Percentiles rank a stretch among this genome's conserved stretches.
phyloP scores from a whole-genome alignment of 495 filamentous ascomycete species.

The Parathielavia appendiculata region DNA sequence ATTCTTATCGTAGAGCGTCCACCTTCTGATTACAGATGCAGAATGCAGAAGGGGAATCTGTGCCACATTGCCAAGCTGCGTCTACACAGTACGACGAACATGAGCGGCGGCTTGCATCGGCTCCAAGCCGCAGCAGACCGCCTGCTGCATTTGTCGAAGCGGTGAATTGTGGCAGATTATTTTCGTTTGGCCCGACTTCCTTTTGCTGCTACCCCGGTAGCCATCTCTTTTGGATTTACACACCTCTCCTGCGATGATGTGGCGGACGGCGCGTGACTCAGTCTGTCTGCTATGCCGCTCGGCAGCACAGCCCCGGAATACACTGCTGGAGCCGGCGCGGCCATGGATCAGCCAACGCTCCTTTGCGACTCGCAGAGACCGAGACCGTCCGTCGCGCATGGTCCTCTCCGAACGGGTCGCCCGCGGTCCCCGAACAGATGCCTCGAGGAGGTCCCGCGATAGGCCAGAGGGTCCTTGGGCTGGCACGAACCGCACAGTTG shows the following conservation, averaged over 20 bases:
- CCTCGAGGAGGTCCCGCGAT: slow-evolving; percentile 33
- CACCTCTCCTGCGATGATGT: slow-evolving; percentile 23
- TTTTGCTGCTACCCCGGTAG: too few species aligned
- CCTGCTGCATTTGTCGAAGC: too few species aligned
- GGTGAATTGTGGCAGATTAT: too few species aligned
- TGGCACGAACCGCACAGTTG: slow-evolving; percentile 71
- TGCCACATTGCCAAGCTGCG: too few species aligned
- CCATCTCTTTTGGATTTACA: too few species aligned
- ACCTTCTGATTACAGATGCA: too few species aligned
- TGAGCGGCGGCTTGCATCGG: too few species aligned
- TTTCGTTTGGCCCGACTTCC: too few species aligned
- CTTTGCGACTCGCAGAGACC: slow-evolving; percentile 33
- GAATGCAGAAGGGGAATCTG: too few species aligned
- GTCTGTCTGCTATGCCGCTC: slow-evolving; percentile 35
- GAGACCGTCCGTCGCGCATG: slow-evolving; percentile 62
- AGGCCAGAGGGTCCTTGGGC: slow-evolving; percentile 60
- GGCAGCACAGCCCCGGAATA: slow-evolving; percentile 11
- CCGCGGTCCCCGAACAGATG: slow-evolving; percentile 39
- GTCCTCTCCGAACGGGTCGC: slow-evolving; percentile 69
- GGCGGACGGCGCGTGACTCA: slow-evolving; percentile 31
- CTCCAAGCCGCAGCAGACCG: too few species aligned
- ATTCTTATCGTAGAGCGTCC: too few species aligned
- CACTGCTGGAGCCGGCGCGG: slow-evolving; percentile 17
- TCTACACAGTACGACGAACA: too few species aligned
- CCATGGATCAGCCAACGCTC: slow-evolving; percentile 36